Percentiles rank a stretch among this genome's conserved stretches.
Evolutionary conservation across 2,329 filamentous ascomycete genomes (phyloP).

Genomic region (Claviceps pazoutovae): DNA sequence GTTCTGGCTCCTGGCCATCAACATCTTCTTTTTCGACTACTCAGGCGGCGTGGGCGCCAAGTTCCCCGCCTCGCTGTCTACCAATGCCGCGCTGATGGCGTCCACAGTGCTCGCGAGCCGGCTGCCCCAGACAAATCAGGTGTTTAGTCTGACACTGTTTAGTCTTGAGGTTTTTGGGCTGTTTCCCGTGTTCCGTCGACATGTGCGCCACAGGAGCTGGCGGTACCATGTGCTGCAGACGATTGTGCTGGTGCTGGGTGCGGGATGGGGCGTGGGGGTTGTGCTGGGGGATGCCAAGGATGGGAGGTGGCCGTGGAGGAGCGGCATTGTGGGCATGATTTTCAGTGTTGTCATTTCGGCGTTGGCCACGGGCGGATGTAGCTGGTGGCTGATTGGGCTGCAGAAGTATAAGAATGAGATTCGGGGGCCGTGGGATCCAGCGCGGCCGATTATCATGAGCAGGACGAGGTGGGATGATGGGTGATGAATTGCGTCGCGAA

Average conservation of each 20-base stretch:
- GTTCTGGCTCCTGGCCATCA: constrained; percentile 83
- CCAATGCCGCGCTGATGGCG: constrained; percentile 93
- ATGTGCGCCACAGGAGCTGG: constrained; percentile 72
- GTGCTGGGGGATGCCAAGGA: constrained; percentile 33
- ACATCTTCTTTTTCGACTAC: constrained; percentile 98
- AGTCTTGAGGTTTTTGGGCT: constrained; percentile 94
- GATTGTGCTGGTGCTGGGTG: constrained; percentile 59
- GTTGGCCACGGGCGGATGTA: constrained; percentile 79
- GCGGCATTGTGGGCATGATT: constrained; percentile 55
- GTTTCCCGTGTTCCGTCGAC: constrained; percentile 92
- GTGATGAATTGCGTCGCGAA: constrained; percentile 4
- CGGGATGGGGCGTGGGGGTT: constrained; percentile 63
- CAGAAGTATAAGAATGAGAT: constrained; percentile 99
- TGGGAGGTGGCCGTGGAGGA: constrained; percentile 36
- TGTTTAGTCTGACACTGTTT: constrained; percentile 90
- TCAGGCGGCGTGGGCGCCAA: constrained; percentile 51
- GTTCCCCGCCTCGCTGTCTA: constrained; percentile 66
- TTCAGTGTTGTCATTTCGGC: constrained; percentile 62
- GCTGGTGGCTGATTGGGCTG: constrained; percentile 93
- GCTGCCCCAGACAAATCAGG: constrained; percentile 78
- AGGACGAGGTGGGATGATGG: constrained; percentile 37
- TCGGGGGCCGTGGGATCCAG: constrained; percentile 93
- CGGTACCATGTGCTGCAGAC: constrained; percentile 68
- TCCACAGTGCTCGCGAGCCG: constrained; percentile 86
- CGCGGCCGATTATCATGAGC: constrained; percentile 71